A percentile compares a stretch with the other conserved stretches of the same genome.
Conservation (phyloP, 2,329 filamentous ascomycete genomes). For the Madurella fahalii region DNA sequence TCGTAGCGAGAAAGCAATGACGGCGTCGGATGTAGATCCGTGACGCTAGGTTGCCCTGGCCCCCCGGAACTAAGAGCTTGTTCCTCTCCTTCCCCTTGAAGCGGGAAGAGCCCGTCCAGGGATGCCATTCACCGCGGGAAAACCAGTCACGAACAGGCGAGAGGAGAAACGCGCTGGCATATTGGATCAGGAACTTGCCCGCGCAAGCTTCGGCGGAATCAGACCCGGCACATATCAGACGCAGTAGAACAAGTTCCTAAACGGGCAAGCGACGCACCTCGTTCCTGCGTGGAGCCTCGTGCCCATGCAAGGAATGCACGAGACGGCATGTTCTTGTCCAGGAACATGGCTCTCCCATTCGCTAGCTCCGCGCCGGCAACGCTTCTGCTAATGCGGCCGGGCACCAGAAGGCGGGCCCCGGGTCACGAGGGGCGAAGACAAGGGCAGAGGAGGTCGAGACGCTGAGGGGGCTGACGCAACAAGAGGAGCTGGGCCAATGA, state of each 20-base stretch:
- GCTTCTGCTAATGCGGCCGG: not conserved
- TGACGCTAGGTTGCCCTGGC: not conserved
- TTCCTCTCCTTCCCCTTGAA: conserved; percentile 2
- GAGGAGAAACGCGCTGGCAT: not conserved
- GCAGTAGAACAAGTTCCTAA: conserved; percentile 9
- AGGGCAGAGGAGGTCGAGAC: no score
- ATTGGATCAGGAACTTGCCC: not conserved
- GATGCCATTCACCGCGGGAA: not conserved
- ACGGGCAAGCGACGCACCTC: conserved; percentile 10
- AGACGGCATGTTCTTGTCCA: conserved; percentile 11
- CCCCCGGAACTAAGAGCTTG: conserved; percentile 8
- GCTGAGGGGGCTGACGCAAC: not conserved
- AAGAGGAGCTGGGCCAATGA: not conserved
- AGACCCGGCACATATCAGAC: conserved; percentile 3
- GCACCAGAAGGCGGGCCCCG: no score
- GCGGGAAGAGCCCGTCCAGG: not conserved
- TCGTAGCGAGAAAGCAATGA: not conserved
- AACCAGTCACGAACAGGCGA: not conserved
- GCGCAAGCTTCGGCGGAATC: conserved; percentile 9
- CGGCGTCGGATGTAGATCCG: conserved; percentile 1
- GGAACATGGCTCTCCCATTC: conserved; percentile 7
- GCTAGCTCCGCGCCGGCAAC: not conserved
- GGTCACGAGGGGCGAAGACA: no score
- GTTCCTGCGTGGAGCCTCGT: conserved; percentile 21
- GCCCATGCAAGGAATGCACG: conserved; percentile 18